Percentiles rank a stretch among this genome's conserved stretches.
Evolutionary conservation across 2,329 filamentous ascomycete species (phyloP).

Genomic region (Penicillium corylophilum): DNA sequence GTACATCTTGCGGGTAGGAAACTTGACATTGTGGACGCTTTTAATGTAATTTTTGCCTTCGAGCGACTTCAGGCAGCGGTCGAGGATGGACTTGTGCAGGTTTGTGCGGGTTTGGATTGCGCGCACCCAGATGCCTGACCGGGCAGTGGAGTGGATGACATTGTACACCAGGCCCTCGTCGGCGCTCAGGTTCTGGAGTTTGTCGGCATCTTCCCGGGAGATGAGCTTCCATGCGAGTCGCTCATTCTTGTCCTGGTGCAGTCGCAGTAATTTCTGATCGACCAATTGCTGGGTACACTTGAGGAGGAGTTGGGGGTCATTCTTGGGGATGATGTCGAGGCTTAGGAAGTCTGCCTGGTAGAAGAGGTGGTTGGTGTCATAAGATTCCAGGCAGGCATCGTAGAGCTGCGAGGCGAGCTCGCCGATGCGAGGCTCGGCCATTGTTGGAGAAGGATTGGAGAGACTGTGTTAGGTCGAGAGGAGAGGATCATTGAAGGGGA

Average conservation of each 20-base stretch:
- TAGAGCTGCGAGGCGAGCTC: constrained; percentile 48
- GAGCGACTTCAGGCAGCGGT: constrained; percentile 78
- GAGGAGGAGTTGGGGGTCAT: constrained; percentile 44
- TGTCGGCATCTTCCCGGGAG: constrained; percentile 48
- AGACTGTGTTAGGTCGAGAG: constrained; percentile 18
- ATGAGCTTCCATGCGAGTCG: constrained; percentile 50
- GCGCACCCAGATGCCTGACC: constrained; percentile 87
- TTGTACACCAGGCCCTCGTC: constrained; percentile 86
- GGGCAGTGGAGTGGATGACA: constrained; percentile 80
- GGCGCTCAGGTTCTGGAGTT: constrained; percentile 50
- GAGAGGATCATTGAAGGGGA: constrained; percentile 28
- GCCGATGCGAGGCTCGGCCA: constrained; percentile 35
- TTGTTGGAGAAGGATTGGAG: constrained; percentile 21
- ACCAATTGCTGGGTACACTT: constrained; percentile 47
- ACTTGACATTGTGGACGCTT: constrained; percentile 87
- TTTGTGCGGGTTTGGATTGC: constrained; percentile 76
- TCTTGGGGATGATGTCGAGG: constrained; percentile 45
- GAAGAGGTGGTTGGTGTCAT: constrained; percentile 45
- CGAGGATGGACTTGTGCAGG: constrained; percentile 79
- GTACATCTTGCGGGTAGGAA: constrained; percentile 91
- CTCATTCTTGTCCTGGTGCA: constrained; percentile 45
- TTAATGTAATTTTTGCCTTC: constrained; percentile 80
- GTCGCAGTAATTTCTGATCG: constrained; percentile 47
- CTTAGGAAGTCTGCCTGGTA: constrained; percentile 48
- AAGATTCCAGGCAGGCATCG: constrained; percentile 42